Base-by-base conservation (phyloP, 345 rosid genomes). In the Eutrema heterophyllum region DNA sequence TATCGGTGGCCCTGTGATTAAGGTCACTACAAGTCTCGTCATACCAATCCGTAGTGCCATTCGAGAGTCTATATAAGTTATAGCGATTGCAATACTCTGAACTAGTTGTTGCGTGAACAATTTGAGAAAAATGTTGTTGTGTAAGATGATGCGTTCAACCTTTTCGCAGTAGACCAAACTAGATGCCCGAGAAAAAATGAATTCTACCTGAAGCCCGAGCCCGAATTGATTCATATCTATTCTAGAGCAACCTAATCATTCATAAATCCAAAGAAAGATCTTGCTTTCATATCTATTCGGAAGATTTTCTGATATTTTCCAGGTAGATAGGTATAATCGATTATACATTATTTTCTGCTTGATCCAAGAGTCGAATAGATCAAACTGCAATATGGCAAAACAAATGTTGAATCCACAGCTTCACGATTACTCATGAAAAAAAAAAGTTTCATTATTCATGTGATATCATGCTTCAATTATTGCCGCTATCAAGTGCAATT, bases 391-490 rank as follows among this genome's bases (percentile, higher is more conserved):
- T 48, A 73, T 9, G 5, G 15, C 6, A 32, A 48, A 33, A 75
- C n/a, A 26, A 51, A 48, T 7, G 67, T 44, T 12, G 72, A 56
- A 26, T 9, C 33, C 51, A 56, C 13, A 56, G 63, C 27, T 56
- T 63, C 15, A 38, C 3, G 30, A 29, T 44, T 50, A 50, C 36
- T 50, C 59, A 36, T 9, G 14, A 21, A 11, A 3, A 39, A 13
- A 61, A 38, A 69, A 21, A 36, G 58, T 45, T 54, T 43, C 24
- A 48, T 76, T 69, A 69, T 76, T 76, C 60, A 55, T 76, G 58
- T 32, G 5, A 75, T 75, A 73, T 64, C 64, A 75, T 36, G 55
- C 35, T 76, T 69, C 39, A 46, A 41, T 69, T 76, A 76, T 70
- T 70, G 56, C 38, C 11, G 33, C 61, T 61, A 33, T 43, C 4